A percentile compares a stretch with the other conserved stretches of the same genome.
These are phyloP conservation scores for Nakazawaea sp. DNA, from an alignment of 805 yeast species.

Conservation along the genomic window DNA sequence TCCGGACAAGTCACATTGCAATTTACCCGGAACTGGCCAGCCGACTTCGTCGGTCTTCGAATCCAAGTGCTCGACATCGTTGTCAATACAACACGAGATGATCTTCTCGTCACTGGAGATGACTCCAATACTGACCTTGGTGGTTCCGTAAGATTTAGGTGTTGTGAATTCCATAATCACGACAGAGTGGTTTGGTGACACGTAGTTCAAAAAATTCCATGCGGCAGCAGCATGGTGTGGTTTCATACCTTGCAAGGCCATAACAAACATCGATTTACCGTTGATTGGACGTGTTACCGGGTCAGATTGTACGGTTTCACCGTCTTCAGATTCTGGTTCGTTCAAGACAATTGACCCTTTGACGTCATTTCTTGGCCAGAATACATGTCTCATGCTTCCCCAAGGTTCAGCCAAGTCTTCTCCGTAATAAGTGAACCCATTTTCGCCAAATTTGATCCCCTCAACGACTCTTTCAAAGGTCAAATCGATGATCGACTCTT, in stretches of 20 bases:
- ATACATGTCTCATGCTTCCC: conserved; percentile 95
- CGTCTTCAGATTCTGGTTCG: conserved; percentile 15
- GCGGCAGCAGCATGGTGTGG: conserved; percentile 98
- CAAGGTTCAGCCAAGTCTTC: conserved; percentile 80
- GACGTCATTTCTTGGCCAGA: conserved; percentile 88
- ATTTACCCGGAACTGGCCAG: conserved; percentile 79
- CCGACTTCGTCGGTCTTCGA: conserved; percentile 70
- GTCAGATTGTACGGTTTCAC: conserved; percentile 24
- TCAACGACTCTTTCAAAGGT: conserved; percentile 54
- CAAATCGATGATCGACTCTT: conserved; percentile 67
- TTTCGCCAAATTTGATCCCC: conserved; percentile 85
- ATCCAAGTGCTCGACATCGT: conserved; percentile 53
- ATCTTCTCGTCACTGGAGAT: conserved; percentile 60
- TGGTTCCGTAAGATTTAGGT: conserved; percentile 80
- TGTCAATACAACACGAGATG: conserved; percentile 54
- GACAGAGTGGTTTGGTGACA: conserved; percentile 65
- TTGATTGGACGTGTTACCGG: conserved; percentile 19
- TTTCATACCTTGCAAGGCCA: conserved; percentile 98
- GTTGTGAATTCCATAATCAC: conserved; percentile 94
- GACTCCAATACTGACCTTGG: conserved; percentile 76
- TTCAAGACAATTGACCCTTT: conserved; percentile 54
- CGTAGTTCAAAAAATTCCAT: conserved; percentile 93
- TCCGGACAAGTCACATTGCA: conserved; percentile 48
- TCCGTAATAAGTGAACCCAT: conserved; percentile 85
- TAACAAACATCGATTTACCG: conserved; percentile 73